A percentile compares a stretch with the other conserved stretches of the same genome.
Conservation (phyloP, 805 yeast species). For the Spathaspora girioi region DNA sequence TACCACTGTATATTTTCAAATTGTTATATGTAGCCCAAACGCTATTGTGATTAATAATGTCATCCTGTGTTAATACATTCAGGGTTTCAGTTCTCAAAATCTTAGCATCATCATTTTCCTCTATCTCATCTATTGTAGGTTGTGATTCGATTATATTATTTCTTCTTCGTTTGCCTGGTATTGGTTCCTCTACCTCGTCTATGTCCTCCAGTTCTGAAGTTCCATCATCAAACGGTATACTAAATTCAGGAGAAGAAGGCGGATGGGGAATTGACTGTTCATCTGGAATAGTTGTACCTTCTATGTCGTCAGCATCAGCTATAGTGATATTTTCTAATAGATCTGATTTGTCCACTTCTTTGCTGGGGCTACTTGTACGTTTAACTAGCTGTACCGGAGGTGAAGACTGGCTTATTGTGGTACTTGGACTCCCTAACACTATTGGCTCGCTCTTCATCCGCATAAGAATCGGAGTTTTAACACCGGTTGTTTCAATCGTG, state of each 20-base stretch:
- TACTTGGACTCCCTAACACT: not conserved
- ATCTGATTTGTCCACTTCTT: not conserved
- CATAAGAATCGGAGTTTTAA: not conserved
- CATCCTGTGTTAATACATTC: slow-evolving; percentile 8
- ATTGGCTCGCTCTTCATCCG: not conserved
- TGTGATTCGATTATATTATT: slow-evolving; percentile 14
- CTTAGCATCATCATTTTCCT: not conserved
- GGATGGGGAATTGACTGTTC: not conserved
- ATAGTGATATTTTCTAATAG: not conserved
- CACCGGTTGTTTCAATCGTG: not conserved
- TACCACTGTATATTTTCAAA: slow-evolving; percentile 50
- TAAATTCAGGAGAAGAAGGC: not conserved
- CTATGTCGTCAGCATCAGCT: not conserved
- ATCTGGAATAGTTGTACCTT: not conserved
- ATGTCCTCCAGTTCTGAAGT: not conserved
- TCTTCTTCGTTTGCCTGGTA: slow-evolving; percentile 8
- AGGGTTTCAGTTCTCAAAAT: slow-evolving; percentile 12
- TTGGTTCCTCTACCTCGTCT: not conserved
- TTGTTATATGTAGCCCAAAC: slow-evolving; percentile 52
- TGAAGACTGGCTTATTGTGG: not conserved
- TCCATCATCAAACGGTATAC: not conserved
- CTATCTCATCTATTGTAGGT: slow-evolving; percentile 5
- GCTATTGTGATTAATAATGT: slow-evolving; percentile 20
- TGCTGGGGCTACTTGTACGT: not conserved
- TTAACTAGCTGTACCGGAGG: not conserved